Percentiles rank a stretch among this genome's conserved stretches.
These are phyloP conservation scores for Psilocybe cubensis DNA, from an alignment of 768 basidiomycete genomes.

Conservation along the genomic window DNA sequence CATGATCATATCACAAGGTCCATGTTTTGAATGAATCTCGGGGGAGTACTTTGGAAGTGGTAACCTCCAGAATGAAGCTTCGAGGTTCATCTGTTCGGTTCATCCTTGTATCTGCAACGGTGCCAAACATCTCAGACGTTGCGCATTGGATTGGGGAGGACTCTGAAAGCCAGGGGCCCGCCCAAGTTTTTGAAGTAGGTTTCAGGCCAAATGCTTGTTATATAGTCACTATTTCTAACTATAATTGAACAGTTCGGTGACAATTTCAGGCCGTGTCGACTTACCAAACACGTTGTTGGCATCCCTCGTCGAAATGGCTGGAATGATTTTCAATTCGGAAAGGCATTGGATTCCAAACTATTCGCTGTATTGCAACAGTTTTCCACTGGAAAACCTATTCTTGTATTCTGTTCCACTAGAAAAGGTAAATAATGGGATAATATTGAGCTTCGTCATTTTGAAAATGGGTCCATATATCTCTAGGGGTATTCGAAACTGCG, in stretches of 20 bases:
- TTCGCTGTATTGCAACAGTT: constrained; percentile 76
- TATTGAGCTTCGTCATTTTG: not conserved
- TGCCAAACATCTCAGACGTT: constrained; percentile 91
- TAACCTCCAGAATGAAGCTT: constrained; percentile 91
- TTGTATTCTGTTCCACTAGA: constrained; percentile 89
- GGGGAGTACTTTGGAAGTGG: constrained; percentile 92
- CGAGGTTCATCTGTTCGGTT: constrained; percentile 76
- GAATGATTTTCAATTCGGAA: constrained; percentile 82
- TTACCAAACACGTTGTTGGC: constrained; percentile 74
- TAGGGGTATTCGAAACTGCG: constrained; percentile 70
- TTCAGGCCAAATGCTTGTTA: not conserved
- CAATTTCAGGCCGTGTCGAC: constrained; percentile 85
- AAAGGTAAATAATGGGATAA: constrained; percentile 72
- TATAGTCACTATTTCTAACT: not conserved
- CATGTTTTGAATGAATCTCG: constrained; percentile 91
- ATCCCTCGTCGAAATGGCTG: constrained; percentile 61
- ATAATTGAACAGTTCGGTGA: constrained; percentile 76
- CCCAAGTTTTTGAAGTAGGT: constrained; percentile 69
- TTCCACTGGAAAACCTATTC: constrained; percentile 78
- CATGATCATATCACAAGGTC: constrained; percentile 51
- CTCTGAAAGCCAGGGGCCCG: constrained; percentile 41
- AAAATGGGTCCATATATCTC: not conserved
- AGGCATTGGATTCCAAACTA: constrained; percentile 71
- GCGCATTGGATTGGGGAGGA: constrained; percentile 80
- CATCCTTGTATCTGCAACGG: constrained; percentile 89